Evolutionary conservation across 805 yeast species (phyloP), one percentile per base, ranked within the genome.

Genomic region (Cyberlindnera lachancei): DNA sequence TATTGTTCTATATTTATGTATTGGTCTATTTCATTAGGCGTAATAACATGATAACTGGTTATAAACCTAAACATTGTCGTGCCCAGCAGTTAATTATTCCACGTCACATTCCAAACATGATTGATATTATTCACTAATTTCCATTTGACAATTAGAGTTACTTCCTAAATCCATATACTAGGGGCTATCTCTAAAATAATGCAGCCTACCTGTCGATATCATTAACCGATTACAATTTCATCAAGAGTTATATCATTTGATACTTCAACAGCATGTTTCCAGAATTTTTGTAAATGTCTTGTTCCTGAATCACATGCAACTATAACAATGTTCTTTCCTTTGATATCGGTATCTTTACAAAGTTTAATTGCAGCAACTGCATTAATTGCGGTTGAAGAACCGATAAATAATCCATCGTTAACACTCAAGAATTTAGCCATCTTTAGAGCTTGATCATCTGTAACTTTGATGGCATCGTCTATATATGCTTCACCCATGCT

Each of bases 271-370:
- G 90, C 90, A 33, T 65, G 59, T 46, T 79, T 84, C 96, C 96
- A 90, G 51, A 90, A 92, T 56, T 90, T 90, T 31, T 92, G 81
- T 37, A 90, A 52, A 58, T 90, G 98, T 44, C 98, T 66, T 10
- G 79, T 63, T 1, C 98, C 98, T 5, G 94, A 77, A 54, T 90
- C 98, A 54, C 97, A 92, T 1, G 95, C 83, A 29, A 92, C 70
- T 14, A 94, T 74, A 5, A 90, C 94, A 15, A 90, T 75, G 14
- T 63, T 71, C 1, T 88, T 88, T 0, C 78, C 64, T 53, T 59
- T 70, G 33, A 32, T 71, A 61, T 40, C 50, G 23, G 52, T 33
- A 18, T 53, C 48, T 34, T 57, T 50, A 3, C 86, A 83, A 7
- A 73, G 58, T 41, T 73, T 64, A 6, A 75, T 70, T 1, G 95